Base-by-base conservation (phyloP, 805 yeast genomes). In the Starmerella roubikii region DNA sequence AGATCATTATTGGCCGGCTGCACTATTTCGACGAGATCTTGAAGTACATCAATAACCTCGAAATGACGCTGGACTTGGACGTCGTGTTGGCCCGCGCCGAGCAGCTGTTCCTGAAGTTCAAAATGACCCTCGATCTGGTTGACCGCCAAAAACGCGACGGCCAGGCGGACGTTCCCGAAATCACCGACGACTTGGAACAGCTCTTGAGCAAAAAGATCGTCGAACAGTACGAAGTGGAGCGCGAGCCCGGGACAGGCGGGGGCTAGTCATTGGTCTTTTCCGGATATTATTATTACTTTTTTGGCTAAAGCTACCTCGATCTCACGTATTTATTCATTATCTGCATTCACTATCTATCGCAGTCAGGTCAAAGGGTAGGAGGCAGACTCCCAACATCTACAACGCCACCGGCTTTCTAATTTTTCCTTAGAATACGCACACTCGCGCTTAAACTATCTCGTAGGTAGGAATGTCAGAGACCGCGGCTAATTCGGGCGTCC, bases 11-110 rank as follows among this genome's bases (percentile, higher is more conserved):
- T 45, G 72, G 76, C 30, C 79, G 83, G 51, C 64, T 91, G 43
- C 65, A 65, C 24, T 74, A 76, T 45, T 88, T 91, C 60, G 97
- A 91, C 55, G 94, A 88, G 56, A 86, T 91, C 20, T 68, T 91
- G 53, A 84, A 81, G 61, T 91, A 80, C 56, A 80, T 88, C 73
- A 91, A 91, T 60, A 96, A 88, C 52, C 67, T 91, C 42, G 75
- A 83, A 35, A 78, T 78, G 65, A 69, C 76, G 2, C 65, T 84
- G 63, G 76, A 82, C 41, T 62, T 85, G 50, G 73, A 79, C 34
- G 93, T 82, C 48, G 62, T 85, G 32, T 66, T 88, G 37, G 74
- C 81, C n/a, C 67, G 95, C 30, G 77, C 93, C 4, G 97, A 91
- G 54, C 65, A 83, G 23, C 62, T 88, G 27, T 91, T 85, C 54